A percentile compares a stretch with the other conserved stretches of the same genome.
Conservation (phyloP, 768 basidiomycete genomes). For the Jaapia argillacea region DNA sequence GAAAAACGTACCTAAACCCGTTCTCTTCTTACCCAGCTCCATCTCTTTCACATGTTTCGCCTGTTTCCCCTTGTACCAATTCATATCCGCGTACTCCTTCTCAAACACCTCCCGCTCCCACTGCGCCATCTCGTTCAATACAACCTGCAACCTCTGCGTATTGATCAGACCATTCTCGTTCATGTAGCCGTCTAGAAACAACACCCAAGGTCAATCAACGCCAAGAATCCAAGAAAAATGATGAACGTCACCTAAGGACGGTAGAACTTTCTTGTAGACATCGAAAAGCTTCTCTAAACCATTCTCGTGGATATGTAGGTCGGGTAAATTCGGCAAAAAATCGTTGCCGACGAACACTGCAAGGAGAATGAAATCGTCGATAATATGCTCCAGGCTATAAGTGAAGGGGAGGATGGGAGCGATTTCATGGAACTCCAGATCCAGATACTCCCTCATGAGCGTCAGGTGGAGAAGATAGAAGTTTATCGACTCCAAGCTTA, state of each 20-base stretch:
- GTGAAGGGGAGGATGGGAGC: slow-evolving; percentile 58
- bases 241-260: slow-evolving; percentile 42
- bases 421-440: slow-evolving; percentile 85
- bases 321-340: slow-evolving; percentile 92
- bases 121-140: slow-evolving; percentile 79
- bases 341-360: slow-evolving; percentile 98
- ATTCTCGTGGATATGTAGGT: slow-evolving; percentile 96
- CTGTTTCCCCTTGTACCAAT: slow-evolving; percentile 95
- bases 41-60: slow-evolving; percentile 57
- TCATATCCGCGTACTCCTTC: slow-evolving; percentile 81
- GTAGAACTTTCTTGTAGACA: slow-evolving; percentile 89
- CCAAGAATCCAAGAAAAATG: background rate
- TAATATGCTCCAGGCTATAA: slow-evolving; percentile 88
- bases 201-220: background rate
- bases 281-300: slow-evolving; percentile 89
- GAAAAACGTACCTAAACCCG: slow-evolving; percentile 47
- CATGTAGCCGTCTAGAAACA: slow-evolving; percentile 83
- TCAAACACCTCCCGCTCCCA: slow-evolving; percentile 91
- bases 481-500: slow-evolving; percentile 64
- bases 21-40: slow-evolving; percentile 48
- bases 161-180: slow-evolving; percentile 85
- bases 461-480: slow-evolving; percentile 95
- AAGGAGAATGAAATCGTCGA: slow-evolving; percentile 96
- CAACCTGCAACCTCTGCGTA: slow-evolving; percentile 68
- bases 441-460: slow-evolving; percentile 92